phyloP scores from a whole-genome alignment of 257 asterid genomes.

The Solanum pinnatisectum region DNA sequence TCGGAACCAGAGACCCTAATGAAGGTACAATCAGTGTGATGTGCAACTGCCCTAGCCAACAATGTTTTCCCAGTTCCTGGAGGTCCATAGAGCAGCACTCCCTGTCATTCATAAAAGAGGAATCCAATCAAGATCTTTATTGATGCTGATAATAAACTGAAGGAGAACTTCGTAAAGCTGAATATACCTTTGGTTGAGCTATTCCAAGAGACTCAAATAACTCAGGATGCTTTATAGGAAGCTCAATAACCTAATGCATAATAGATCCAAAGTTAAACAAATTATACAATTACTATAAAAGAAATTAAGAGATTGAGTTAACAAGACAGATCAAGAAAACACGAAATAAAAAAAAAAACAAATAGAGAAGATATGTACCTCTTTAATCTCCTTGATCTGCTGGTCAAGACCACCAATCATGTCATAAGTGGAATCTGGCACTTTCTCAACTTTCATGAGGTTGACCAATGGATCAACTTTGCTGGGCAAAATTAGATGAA shows the following conservation, averaged over 20 bases:
- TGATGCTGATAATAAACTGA: neutral
- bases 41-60: constrained; percentile 73
- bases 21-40: constrained; percentile 69
- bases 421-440: constrained; percentile 94
- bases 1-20: constrained; percentile 69
- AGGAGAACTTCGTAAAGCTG: neutral
- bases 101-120: constrained; percentile 19
- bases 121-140: neutral
- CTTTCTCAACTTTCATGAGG: constrained; percentile 97
- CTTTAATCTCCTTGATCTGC: constrained; percentile 94
- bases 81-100: constrained; percentile 69
- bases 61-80: constrained; percentile 74
- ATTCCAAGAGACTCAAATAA: constrained; percentile 74
- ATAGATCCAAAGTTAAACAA: neutral
- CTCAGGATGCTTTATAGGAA: constrained; percentile 71
- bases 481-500: constrained; percentile 85
- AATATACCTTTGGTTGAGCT: constrained; percentile 71
- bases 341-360: neutral
- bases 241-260: constrained; percentile 49
- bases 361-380: constrained; percentile 32
- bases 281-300: neutral
- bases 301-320: neutral
- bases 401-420: constrained; percentile 99
- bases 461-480: constrained; percentile 93
- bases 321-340: neutral